Base-by-base conservation (phyloP, 129 eudicot species). In the Pittosporum tobira region DNA sequence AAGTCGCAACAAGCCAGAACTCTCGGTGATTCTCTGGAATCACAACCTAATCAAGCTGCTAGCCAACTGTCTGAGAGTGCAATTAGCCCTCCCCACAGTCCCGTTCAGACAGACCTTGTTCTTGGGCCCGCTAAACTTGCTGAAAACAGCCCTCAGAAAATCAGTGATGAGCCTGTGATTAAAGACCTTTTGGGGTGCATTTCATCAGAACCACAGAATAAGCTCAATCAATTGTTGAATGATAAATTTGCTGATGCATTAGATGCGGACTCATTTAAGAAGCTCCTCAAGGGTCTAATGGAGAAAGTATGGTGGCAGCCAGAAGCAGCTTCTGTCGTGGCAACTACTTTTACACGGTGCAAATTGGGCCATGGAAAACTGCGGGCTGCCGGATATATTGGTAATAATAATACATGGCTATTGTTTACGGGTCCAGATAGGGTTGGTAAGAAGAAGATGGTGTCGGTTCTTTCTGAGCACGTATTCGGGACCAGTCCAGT, bases 271-370 rank as follows among this genome's bases (percentile, higher is more conserved):
- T 76, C 86, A 1, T 93, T 81, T 76, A 93, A 93, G 82, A 84
- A 67, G 63, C 86, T 93, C n/a, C 85, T 93, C 48, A 93, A 87
- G 68, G 94, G 94, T 29, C 60, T 93, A 25, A 87, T 84, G 85
- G 94, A 76, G 68, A 73, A 68, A 60, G 99, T 94, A 0, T 84
- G 96, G 91, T 93, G 99, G 99, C 99, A 93, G 68, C 87, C 82
- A 0, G 99, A 84, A 25, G 99, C 99, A 16, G 96, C 99, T 15
- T 81, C 99, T 48, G 73, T 78, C 3, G 75, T 93, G 10, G 96
- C 99, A 0, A 74, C 94, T 1, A 76, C 61, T 0, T 44, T 56
- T 26, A 56, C 61, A 19, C 79, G 77, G 51, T 87, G 96, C 67
- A 81, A 84, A 51, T 67, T 77, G 24, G 83, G 85, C 16, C 69